Conservation (phyloP, 2,329 filamentous ascomycete genomes). For the Cryphonectria japonica region DNA sequence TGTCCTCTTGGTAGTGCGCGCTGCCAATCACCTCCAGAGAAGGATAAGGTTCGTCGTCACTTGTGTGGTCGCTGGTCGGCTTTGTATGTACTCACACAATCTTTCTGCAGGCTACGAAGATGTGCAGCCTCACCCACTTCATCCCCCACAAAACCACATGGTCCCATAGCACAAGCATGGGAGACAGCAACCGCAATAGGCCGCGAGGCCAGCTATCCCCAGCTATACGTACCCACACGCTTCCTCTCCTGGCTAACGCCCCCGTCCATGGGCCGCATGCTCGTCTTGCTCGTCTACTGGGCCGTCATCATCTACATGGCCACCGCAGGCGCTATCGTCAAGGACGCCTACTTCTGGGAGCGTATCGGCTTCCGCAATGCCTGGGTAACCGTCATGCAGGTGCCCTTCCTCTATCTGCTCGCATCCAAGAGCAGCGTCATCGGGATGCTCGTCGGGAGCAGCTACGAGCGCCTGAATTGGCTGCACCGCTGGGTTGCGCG, state of each 20-base stretch:
- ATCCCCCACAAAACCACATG: slow-evolving; percentile 57
- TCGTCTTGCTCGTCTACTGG: slow-evolving; percentile 62
- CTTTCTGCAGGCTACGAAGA: slow-evolving; percentile 48
- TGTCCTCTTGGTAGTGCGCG: slow-evolving; percentile 45
- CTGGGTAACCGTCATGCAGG: slow-evolving; percentile 67
- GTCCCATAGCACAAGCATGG: slow-evolving; percentile 53
- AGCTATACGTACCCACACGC: slow-evolving; percentile 51
- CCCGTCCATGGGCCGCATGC: slow-evolving; percentile 58
- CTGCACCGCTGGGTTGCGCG: slow-evolving; percentile 73
- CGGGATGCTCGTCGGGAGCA: slow-evolving; percentile 63
- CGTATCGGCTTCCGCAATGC: slow-evolving; percentile 70
- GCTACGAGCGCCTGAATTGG: slow-evolving; percentile 74
- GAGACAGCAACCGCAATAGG: slow-evolving; percentile 61
- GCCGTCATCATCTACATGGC: slow-evolving; percentile 62
- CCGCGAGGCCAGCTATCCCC: slow-evolving; percentile 61
- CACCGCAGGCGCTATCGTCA: slow-evolving; percentile 50
- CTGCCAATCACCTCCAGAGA: slow-evolving; percentile 48
- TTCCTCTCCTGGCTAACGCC: slow-evolving; percentile 61
- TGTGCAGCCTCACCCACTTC: slow-evolving; percentile 48
- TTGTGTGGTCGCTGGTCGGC: too few relatives aligned
- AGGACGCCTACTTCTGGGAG: slow-evolving; percentile 64
- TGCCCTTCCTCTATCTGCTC: slow-evolving; percentile 67
- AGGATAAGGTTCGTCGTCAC: slow-evolving; percentile 44
- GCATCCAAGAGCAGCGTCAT: slow-evolving; percentile 63
- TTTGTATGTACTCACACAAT: slow-evolving; percentile 9